Base-by-base conservation (phyloP, 805 yeast genomes). In the Jamesozyma gamospora region DNA sequence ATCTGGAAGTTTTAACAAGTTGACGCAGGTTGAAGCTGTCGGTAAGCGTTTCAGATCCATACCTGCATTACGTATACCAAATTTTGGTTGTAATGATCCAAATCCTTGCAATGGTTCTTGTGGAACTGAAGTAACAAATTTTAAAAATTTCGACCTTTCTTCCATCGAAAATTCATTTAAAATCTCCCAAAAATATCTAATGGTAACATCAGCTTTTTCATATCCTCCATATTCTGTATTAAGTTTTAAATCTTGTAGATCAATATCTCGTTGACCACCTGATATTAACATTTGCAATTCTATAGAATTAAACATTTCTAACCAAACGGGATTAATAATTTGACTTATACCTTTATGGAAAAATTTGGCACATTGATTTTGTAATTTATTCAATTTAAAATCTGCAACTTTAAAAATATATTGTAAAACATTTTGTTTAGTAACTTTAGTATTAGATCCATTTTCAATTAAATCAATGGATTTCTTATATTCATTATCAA, bases 101-200 rank as follows among this genome's bases (percentile, higher is more conserved):
- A 92, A 90, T 0, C 98, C 98, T 19, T 85, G 68, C 31, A 92
- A 65, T 1, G 98, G 98, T 0, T 95, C 95, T 43, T 88, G 72
- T 1, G 95, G 80, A 1, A 86, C 94, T 0, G 96, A 82, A 0
- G 97, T 92, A 21, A 85, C 96, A 64, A 90, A 92, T 55, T 84
- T 84, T 21, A 92, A 62, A 41, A 92, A 71, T 37, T 74, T 72
- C 16, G 75, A 67, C 45, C 76, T 68, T 41, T 86, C 84, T n/a
- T 69, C 71, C 2, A 72, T 64, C 1, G 68, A 56, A 70, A 86
- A 73, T 43, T 84, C 95, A 4, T 65, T 66, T 5, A 92, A 66
- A 5, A 86, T 77, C 42, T 78, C 77, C 88, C 95, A 87, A 47
- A 92, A 75, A 42, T 74, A 64, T 14, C 42, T 43, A 2, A 90